Conservation (phyloP, 169 alveolate genomes). For the Eimeria necatrix region DNA sequence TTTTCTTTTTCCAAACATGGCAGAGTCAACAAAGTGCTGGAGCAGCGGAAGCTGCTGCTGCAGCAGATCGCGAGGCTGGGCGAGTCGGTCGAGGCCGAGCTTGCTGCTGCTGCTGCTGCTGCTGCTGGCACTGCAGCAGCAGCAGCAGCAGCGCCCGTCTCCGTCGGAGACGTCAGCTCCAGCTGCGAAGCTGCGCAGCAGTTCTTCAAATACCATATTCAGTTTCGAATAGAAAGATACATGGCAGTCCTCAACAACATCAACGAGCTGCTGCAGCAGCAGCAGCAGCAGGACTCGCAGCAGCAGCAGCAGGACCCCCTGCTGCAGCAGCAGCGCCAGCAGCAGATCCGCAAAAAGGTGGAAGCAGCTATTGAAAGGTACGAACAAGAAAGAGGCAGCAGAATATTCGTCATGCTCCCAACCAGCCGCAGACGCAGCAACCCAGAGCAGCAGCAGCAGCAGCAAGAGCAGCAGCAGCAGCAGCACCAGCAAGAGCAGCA, state of each 20-base stretch:
- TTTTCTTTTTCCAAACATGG: conserved; percentile 91
- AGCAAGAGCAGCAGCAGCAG: not conserved
- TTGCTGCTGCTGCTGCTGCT: conserved; percentile 83
- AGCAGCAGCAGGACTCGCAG: conserved; percentile 24
- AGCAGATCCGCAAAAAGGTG: not conserved
- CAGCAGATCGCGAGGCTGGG: conserved; percentile 72
- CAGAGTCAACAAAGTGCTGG: conserved; percentile 92
- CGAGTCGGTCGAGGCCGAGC: not conserved
- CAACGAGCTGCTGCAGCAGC: conserved; percentile 35
- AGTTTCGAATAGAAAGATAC: conserved; percentile 64
- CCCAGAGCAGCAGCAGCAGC: not conserved
- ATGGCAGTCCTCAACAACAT: not conserved
- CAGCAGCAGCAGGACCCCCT: conserved; percentile 15
- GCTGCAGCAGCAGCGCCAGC: not conserved
- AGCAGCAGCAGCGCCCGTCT: conserved; percentile 1
- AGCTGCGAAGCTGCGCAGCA: conserved; percentile 82
- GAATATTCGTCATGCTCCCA: conserved; percentile 38
- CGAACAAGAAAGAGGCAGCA: conserved; percentile 51
- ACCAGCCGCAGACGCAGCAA: not conserved
- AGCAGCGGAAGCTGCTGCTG: conserved; percentile 71
- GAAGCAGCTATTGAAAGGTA: conserved; percentile 40
- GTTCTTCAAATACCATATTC: conserved; percentile 75
- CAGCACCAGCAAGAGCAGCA: not conserved
- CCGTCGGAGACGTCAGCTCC: conserved; percentile 80
- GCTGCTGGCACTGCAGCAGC: conserved; percentile 35